Percentiles rank a stretch among this genome's conserved stretches.
Evolutionary conservation across 2,329 filamentous ascomycete species (phyloP).

Genomic region (Thielaviopsis cerberus): DNA sequence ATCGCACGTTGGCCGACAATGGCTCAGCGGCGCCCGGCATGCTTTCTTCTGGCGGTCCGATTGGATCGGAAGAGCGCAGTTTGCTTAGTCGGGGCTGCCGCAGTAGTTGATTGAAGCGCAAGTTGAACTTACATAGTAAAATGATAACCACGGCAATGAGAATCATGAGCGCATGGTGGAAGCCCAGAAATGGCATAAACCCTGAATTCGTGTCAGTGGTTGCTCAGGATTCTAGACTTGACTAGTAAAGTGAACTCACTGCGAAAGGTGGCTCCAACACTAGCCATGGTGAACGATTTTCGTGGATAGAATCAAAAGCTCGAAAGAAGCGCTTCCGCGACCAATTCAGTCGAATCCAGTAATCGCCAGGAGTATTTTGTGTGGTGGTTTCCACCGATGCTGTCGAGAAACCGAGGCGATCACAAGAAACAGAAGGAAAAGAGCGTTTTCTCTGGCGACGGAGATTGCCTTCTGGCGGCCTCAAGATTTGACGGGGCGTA

Average conservation of each 20-base stretch:
- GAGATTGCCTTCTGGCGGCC: not conserved
- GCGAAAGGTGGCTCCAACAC: slow-evolving; percentile 10
- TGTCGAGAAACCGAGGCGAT: not conserved
- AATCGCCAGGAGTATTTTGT: not conserved
- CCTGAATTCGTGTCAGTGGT: slow-evolving; percentile 22
- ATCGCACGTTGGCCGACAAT: not conserved
- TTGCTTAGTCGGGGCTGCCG: not conserved
- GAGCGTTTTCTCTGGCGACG: not conserved
- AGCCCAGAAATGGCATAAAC: slow-evolving; percentile 50
- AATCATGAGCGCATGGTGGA: slow-evolving; percentile 89
- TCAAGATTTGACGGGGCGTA: not conserved
- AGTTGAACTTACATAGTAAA: slow-evolving; percentile 59
- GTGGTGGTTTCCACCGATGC: not conserved
- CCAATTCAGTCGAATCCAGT: not conserved
- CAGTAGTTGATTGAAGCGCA: not conserved
- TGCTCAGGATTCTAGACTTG: not conserved
- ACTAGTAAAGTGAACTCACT: slow-evolving; percentile 12
- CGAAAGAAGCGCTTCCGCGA: not conserved
- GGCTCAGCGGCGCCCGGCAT: not conserved
- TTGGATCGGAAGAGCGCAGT: not conserved
- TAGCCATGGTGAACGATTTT: not conserved
- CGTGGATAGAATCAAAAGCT: not conserved
- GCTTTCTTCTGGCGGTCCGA: not conserved
- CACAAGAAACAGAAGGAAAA: not conserved
- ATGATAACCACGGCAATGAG: slow-evolving; percentile 87